Base-by-base conservation (phyloP, 306 rosid species). In the Cucurbita maxima region DNA sequence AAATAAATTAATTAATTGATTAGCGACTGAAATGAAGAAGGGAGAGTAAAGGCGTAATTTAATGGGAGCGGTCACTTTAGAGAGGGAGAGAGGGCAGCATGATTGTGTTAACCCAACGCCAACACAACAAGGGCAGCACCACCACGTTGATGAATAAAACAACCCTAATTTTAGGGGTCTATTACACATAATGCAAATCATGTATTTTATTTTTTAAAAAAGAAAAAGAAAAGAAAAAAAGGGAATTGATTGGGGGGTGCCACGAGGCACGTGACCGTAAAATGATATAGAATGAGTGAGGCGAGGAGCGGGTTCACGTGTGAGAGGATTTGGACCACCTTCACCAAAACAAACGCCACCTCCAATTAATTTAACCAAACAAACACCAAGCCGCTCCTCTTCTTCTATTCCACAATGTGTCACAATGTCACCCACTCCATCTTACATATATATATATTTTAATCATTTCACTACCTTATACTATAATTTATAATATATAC, bases 281-380 rank as follows among this genome's bases (percentile, higher is more conserved):
- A 25, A 58, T 20, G 61, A 30, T 58, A 30, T 30, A 13, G n/a
- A 58, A 58, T 61, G 47, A 61, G 69, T 15, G 68, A 61, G 68
- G 47, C 11, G 68, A 61, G 68, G 68, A 61, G 68, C 68, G 68
- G 68, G 69, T 37, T 59, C 69, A 61, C 69, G 69, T 61, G 69
- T 4, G 69, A 61, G 48, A 61, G 48, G 47, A 8, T 7, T 36
- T 61, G 68, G 68, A 61, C 68, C 68, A 61, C 68, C 3, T 19
- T 61, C 68, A 37, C 22, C 47, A 37, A 61, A 56, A 5, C 57
- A 16, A 52, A 52, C 19, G 57, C 19, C 55, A 51, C 8, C 1
- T 16, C 36, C 34, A 55, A 8, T 55, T 55, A 19, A 20, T 19
- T 56, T 19, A 56, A 56, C 36, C 37, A 9, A 19, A 55, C 37